Conservation (phyloP, 164 flowering plant species). For the Magnolia sinica region DNA sequence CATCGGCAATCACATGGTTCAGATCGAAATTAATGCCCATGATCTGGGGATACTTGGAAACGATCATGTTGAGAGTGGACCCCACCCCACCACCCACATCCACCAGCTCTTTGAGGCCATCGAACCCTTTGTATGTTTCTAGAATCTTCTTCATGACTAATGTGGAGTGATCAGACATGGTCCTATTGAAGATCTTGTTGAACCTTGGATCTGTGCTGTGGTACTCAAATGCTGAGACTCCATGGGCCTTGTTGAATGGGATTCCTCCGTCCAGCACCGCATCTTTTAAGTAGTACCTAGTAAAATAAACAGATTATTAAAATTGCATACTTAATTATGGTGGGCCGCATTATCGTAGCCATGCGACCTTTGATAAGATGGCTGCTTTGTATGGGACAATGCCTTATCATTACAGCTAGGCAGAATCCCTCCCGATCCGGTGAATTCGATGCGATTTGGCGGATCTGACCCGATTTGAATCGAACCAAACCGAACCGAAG, state of each 20-base stretch:
- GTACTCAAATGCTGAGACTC: slow-evolving; percentile 23
- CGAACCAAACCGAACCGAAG: too few species aligned
- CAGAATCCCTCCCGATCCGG: too few species aligned
- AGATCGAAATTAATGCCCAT: slow-evolving; percentile 36
- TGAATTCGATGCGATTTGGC: too few species aligned
- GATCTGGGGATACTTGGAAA: slow-evolving; percentile 27
- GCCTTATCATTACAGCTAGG: too few species aligned
- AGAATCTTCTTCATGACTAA: slow-evolving; percentile 23
- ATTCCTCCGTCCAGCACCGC: slow-evolving; percentile 38
- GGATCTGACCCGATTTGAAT: too few species aligned
- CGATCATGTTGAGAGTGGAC: slow-evolving; percentile 22
- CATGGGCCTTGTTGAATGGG: slow-evolving; percentile 36
- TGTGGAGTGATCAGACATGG: slow-evolving; percentile 14
- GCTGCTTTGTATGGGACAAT: too few species aligned
- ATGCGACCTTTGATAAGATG: too few species aligned
- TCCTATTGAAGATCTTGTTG: slow-evolving; percentile 14
- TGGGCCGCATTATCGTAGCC: neutral
- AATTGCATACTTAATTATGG: neutral
- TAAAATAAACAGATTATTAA: too few species aligned
- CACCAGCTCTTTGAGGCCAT: slow-evolving; percentile 21
- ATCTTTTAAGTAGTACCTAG: slow-evolving; percentile 32
- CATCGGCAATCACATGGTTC: slow-evolving; percentile 19
- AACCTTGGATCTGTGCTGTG: slow-evolving; percentile 18
- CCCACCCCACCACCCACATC: slow-evolving; percentile 43
- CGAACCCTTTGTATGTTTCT: slow-evolving; percentile 29